Evolutionary conservation across 2,329 filamentous ascomycete genomes (phyloP).

Genomic region (Exophiala mesophila): DNA sequence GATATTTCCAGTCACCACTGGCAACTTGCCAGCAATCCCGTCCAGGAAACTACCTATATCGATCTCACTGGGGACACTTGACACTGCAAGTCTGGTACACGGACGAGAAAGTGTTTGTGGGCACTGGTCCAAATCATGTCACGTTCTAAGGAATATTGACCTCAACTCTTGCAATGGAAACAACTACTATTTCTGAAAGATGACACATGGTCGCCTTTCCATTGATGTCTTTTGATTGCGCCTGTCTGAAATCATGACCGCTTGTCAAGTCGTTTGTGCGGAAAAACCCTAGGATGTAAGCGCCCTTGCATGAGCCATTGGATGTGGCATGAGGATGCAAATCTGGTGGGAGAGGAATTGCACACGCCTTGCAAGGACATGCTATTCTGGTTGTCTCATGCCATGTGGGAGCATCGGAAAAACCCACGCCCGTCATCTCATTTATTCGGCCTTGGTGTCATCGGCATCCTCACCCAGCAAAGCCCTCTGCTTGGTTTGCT

Average conservation of each 20-base stretch:
- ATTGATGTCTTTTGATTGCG: neutral
- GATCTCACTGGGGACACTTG: too few relatives aligned
- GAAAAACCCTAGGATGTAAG: neutral
- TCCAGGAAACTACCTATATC: too few relatives aligned
- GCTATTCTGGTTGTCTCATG: neutral
- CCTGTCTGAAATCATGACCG: neutral
- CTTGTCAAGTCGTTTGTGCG: neutral
- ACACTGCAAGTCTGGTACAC: too few relatives aligned
- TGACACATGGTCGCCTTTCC: neutral
- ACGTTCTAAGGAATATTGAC: too few relatives aligned
- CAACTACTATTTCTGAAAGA: too few relatives aligned
- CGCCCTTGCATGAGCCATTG: neutral
- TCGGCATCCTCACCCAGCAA: constrained; percentile 65
- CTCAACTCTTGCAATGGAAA: too few relatives aligned
- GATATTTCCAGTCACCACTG: too few relatives aligned
- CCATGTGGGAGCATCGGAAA: neutral
- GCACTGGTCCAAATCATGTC: too few relatives aligned
- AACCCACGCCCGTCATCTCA: constrained; percentile 1
- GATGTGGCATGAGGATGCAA: neutral
- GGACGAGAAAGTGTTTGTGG: too few relatives aligned
- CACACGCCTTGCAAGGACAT: neutral
- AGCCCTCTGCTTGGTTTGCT: constrained; percentile 83
- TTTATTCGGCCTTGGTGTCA: constrained; percentile 30
- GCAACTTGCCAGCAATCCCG: too few relatives aligned
- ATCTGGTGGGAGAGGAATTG: neutral